Evolutionary conservation across 352 stramenopile species (phyloP).

Genomic region (Phytopythium vexans): DNA sequence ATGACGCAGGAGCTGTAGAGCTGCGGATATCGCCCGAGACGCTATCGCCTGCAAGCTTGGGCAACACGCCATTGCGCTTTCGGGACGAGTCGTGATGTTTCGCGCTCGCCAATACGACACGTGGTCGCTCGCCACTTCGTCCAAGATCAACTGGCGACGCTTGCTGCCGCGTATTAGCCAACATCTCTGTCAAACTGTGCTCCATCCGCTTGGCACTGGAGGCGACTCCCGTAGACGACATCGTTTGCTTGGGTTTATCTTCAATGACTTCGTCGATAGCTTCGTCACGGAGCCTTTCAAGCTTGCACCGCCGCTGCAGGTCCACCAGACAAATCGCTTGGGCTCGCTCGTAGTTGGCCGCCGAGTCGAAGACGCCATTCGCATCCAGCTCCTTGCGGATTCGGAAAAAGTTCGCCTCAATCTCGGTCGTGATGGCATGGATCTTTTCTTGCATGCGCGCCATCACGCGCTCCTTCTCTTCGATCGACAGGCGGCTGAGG

Average conservation of each 20-base stretch:
- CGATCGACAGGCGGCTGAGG: conserved; percentile 50
- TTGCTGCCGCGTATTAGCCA: background rate
- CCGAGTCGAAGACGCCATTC: conserved; percentile 62
- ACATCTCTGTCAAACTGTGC: background rate
- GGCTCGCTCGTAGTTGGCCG: conserved; percentile 53
- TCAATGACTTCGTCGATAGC: conserved; percentile 51
- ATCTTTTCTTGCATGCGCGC: conserved; percentile 68
- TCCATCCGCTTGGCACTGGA: conserved; percentile 1
- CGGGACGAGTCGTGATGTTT: too few relatives aligned
- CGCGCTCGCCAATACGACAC: too few relatives aligned
- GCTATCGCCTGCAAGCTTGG: too few relatives aligned
- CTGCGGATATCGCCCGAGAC: too few relatives aligned
- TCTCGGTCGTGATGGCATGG: conserved; percentile 44
- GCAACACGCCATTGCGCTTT: too few relatives aligned
- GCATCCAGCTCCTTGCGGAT: conserved; percentile 52
- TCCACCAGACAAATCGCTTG: conserved; percentile 71
- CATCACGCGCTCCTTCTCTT: conserved; percentile 78
- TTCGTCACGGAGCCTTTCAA: conserved; percentile 62
- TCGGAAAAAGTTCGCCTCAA: conserved; percentile 52
- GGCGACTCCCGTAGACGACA: conserved; percentile 1
- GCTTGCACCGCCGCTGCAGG: conserved; percentile 55
- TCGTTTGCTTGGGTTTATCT: background rate
- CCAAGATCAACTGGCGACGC: too few relatives aligned
- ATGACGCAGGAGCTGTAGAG: too few relatives aligned
- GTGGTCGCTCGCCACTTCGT: too few relatives aligned